Conservation (phyloP, 176 grass and related monocot genomes). For the Carex kokanica region DNA sequence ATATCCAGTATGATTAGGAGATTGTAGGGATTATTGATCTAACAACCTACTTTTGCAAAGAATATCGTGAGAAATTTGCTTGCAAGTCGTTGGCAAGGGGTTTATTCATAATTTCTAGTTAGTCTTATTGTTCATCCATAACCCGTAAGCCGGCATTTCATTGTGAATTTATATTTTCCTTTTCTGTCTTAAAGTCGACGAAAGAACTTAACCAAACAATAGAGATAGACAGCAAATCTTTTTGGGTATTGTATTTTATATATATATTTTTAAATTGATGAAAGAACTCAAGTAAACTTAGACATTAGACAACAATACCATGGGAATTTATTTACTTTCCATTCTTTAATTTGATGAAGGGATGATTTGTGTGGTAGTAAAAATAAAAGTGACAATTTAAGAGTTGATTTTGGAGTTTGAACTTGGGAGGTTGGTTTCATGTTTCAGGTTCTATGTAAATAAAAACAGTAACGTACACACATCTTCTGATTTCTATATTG, state of each 20-base stretch:
- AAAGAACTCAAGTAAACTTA: background rate
- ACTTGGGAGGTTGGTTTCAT: background rate
- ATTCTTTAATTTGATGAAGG: background rate
- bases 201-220: background rate
- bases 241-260: background rate
- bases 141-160: background rate
- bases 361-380: background rate
- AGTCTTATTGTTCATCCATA: background rate
- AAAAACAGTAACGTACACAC: background rate
- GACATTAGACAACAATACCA: background rate
- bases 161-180: background rate
- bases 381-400: background rate
- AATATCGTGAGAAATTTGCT: background rate
- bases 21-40: background rate
- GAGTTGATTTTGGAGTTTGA: background rate
- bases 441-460: background rate
- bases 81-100: background rate
- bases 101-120: background rate
- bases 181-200: background rate
- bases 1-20: background rate
- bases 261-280: background rate
- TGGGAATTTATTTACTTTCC: background rate
- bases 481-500: background rate
- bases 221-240: background rate
- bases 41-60: background rate